These are phyloP conservation scores for Colletotrichum endophyticum DNA, from an alignment of 2,329 filamentous ascomycete species.

Conservation along the genomic window DNA sequence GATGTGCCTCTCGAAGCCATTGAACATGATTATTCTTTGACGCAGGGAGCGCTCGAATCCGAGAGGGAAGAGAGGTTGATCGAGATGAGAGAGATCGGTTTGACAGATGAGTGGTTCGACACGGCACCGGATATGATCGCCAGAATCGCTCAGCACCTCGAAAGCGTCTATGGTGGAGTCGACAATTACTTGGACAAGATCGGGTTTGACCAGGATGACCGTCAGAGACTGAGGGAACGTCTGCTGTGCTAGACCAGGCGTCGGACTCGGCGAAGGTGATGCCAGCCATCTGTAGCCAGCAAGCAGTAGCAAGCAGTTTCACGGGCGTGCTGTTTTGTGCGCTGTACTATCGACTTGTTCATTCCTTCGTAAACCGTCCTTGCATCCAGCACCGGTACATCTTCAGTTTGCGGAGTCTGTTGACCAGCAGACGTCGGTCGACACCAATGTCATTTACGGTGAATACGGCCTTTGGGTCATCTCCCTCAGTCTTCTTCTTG, in stretches of 20 bases:
- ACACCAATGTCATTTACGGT: conserved; percentile 80
- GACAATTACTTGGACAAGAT: conserved; percentile 67
- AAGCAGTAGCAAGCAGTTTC: not conserved
- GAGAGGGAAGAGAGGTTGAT: conserved; percentile 68
- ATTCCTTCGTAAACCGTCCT: conserved; percentile 77
- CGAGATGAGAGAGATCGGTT: conserved; percentile 74
- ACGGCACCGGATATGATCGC: conserved; percentile 70
- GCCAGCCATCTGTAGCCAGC: not conserved
- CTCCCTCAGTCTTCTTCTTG: conserved; percentile 28
- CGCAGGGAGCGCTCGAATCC: conserved; percentile 60
- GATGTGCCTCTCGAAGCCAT: conserved; percentile 64
- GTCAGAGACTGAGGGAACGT: conserved; percentile 43
- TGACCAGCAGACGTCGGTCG: conserved; percentile 89
- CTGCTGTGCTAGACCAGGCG: conserved; percentile 43
- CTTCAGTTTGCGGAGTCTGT: conserved; percentile 87
- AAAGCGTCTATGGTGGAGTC: conserved; percentile 68
- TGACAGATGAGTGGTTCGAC: conserved; percentile 74
- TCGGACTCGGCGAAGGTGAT: not conserved
- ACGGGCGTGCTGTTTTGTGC: not conserved
- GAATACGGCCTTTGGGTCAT: conserved; percentile 52
- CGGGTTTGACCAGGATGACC: conserved; percentile 56
- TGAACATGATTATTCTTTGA: conserved; percentile 74
- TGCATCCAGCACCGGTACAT: conserved; percentile 99
- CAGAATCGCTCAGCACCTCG: conserved; percentile 62
- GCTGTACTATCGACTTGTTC: conserved; percentile 25